Base-by-base conservation (phyloP, 2,329 filamentous ascomycete genomes). In the Hirsutella rhossiliensis region DNA sequence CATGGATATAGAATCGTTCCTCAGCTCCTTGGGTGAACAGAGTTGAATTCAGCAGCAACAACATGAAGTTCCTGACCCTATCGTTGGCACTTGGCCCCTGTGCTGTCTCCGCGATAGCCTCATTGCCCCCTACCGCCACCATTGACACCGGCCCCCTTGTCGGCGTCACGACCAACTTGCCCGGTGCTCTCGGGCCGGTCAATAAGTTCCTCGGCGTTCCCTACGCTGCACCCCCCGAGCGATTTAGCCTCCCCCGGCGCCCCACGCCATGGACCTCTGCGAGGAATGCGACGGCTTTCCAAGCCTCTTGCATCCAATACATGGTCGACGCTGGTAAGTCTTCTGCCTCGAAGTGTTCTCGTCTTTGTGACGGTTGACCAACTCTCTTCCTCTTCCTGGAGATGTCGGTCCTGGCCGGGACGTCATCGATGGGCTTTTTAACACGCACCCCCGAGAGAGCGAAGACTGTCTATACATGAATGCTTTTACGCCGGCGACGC, bases 381-480 rank as follows among this genome's bases (percentile, higher is more conserved):
- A 5, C 27, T 38, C 30, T 39, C 2, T 40, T 13, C 17, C 32
- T 15, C 4, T 9, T 11, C 5, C 20, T 28, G n/a, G 27, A 57
- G 53, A 52, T 36, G 40, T 57, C 18, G 48, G 50, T 0, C 48
- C 54, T 0, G 42, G 46, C 3, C n/a, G 48, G 2, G 50, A 57
- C 1, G 38, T 58, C 1, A 29, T 55, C 3, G 42, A 51, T 13
- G 34, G 41, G 2, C 20, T 59, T 2, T 57, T 56, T 20, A 51
- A 49, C 13, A 44, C 30, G 2, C 46, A 48, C 8, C 15, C 51
- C 1, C 40, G 45, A 5, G 52, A 57, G 41, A 59, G 56, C 15
- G 53, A 59, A 39, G 56, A 59, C 28, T 59, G 55, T 17, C 50
- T 60, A 5, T 53, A 45, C 23, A 47, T 58, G 2, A 58, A 60